Evolutionary conservation across 1,284 basidiomycete genomes (phyloP).

Genomic region (Albatrellus sp.): DNA sequence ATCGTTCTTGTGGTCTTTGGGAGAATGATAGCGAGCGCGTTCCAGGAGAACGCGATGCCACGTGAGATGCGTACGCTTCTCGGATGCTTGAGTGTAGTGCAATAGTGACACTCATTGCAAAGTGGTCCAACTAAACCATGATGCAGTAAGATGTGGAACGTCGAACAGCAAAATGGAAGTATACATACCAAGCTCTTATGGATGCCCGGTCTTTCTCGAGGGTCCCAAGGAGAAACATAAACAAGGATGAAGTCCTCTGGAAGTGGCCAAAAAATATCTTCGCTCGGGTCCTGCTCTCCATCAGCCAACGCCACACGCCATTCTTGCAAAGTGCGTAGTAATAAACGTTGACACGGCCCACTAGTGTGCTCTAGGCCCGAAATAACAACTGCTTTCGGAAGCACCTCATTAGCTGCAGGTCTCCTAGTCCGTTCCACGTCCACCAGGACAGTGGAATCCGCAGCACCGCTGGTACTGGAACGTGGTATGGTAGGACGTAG

Average conservation of each 20-base stretch:
- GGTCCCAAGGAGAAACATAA: slow-evolving; percentile 55
- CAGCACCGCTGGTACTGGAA: too few species aligned
- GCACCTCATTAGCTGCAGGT: slow-evolving; percentile 12
- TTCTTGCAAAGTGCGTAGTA: slow-evolving; percentile 42
- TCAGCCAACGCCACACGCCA: slow-evolving; percentile 30
- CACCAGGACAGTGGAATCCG: too few species aligned
- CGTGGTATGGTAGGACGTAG: slow-evolving; percentile 1
- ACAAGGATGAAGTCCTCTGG: slow-evolving; percentile 61
- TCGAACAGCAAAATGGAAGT: not conserved
- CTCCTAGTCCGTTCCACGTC: not conserved
- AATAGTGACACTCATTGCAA: slow-evolving; percentile 60
- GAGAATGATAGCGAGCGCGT: not conserved
- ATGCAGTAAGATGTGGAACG: slow-evolving; percentile 4
- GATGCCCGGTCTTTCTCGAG: slow-evolving; percentile 49
- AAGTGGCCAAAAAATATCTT: slow-evolving; percentile 37
- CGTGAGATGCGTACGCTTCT: slow-evolving; percentile 16
- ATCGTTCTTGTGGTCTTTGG: not conserved
- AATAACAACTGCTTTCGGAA: slow-evolving; percentile 56
- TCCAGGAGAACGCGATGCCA: slow-evolving; percentile 19
- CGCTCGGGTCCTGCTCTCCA: slow-evolving; percentile 19
- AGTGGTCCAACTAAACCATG: slow-evolving; percentile 51
- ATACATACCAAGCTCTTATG: slow-evolving; percentile 47
- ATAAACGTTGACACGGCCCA: slow-evolving; percentile 41
- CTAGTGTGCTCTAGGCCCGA: slow-evolving; percentile 55
- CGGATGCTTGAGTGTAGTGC: slow-evolving; percentile 26